Evolutionary conservation across 2,329 filamentous ascomycete genomes (phyloP).

Genomic region (Penicillium sclerotiorum): DNA sequence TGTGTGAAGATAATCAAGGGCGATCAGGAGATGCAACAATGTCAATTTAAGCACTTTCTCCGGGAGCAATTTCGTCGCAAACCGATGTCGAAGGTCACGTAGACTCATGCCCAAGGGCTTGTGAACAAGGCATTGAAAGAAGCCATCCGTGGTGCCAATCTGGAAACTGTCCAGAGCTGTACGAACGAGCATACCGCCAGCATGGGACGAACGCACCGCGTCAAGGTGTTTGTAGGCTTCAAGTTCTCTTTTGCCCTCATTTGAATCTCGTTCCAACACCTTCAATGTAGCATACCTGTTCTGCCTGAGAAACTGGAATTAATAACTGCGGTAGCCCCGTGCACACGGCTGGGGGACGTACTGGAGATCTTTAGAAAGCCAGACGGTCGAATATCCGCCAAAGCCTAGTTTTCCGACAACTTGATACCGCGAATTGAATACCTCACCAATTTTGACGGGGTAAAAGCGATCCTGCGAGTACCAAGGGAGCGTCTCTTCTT

Average conservation of each 20-base stretch:
- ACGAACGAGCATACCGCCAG: neutral
- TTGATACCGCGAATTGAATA: neutral
- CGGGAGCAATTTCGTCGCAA: conserved; percentile 24
- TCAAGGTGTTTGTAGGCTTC: conserved; percentile 1
- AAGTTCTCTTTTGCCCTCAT: neutral
- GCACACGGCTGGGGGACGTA: neutral
- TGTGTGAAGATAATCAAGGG: too few species aligned
- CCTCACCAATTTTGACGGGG: neutral
- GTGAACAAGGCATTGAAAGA: conserved; percentile 33
- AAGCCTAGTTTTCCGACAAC: neutral
- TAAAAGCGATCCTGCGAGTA: neutral
- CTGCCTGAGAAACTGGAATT: conserved; percentile 10
- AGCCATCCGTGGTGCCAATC: conserved; percentile 21
- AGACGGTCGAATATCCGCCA: neutral
- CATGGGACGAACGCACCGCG: neutral
- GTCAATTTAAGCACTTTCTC: conserved; percentile 3
- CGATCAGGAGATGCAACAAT: conserved; percentile 29
- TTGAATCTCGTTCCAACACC: conserved; percentile 23
- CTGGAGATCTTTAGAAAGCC: neutral
- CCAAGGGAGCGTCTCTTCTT: neutral
- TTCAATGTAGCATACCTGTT: conserved; percentile 29
- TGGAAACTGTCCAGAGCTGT: conserved; percentile 24
- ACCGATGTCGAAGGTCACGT: conserved; percentile 19
- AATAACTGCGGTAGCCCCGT: neutral
- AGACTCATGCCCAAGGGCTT: conserved; percentile 30